Evolutionary conservation across 768 basidiomycete genomes (phyloP), one percentile per base, ranked within the genome.

Genomic region (Auriculariales sp.): DNA sequence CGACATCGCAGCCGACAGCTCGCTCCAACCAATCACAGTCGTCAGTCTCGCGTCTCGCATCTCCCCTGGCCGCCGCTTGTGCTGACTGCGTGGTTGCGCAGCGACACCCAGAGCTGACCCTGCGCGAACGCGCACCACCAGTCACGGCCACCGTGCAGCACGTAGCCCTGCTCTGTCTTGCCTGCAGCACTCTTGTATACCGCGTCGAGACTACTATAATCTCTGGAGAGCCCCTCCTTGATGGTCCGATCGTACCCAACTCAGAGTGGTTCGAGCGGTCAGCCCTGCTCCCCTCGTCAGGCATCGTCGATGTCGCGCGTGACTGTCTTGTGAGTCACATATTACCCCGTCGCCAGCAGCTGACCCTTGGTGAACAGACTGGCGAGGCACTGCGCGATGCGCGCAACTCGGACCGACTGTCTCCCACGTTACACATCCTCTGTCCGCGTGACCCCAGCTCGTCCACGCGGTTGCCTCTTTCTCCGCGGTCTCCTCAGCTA

Each of bases 241-340:
- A 81, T 49, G 78, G 81, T 6, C 75, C 78, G 3, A 63, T 86
- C 14, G 64, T 85, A 46, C 83, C 85, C 14, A 76, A 76, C 1
- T 77, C 81, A 48, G 82, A 84, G 39, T 87, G 83, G 81, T 78
- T 77, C 4, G 85, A 88, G 64, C 72, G 75, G 46, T 82, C 84
- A 58, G 66, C 77, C 47, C 68, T 88, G 63, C 77, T 76, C 63
- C 81, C 79, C 55, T 63, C 68, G 29, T 75, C 60, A 48, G 86
- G 85, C 10, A 86, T 82, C 83, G 72, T 89, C 53, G 79, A 87
- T 56, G 73, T 87, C 17, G 24, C 32, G 2, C 28, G 19, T 39
- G 55, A 70, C 47, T 81, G 78, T 58, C 59, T 84, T 64, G 85
- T 88, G 64, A 72, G 85, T 75, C 46, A 49, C 1, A 6, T 39